A percentile compares a stretch with the other conserved stretches of the same genome.
Evolutionary conservation across 192 early-diverging fungal genomes (phyloP).

Genomic region (Linnemannia elongata): DNA sequence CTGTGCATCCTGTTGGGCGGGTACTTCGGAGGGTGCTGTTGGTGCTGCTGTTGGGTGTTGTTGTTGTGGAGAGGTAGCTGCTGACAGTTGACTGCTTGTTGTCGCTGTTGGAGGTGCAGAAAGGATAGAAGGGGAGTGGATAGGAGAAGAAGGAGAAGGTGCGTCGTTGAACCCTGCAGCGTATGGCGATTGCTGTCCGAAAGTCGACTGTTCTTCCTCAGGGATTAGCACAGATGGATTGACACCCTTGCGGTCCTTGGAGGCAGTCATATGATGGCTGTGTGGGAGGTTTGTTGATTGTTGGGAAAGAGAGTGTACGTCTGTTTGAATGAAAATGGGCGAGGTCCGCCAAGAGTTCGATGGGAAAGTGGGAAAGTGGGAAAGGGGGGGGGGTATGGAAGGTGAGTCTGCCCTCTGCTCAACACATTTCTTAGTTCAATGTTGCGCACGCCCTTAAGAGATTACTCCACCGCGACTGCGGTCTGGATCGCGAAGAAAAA

Average conservation of each 20-base stretch:
- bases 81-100: neutral
- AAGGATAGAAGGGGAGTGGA: neutral
- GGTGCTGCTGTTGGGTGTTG: neutral
- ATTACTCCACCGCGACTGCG: too few species aligned
- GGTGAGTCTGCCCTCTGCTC: too few species aligned
- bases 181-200: conserved; percentile 1
- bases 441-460: too few species aligned
- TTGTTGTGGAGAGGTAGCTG: neutral
- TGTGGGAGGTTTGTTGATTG: neutral
- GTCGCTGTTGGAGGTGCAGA: neutral
- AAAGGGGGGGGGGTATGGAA: too few species aligned
- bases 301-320: neutral
- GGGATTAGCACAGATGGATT: neutral
- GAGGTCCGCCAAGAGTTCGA: neutral
- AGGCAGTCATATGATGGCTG: neutral
- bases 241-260: neutral
- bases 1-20: neutral
- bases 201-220: neutral
- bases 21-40: neutral
- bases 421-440: too few species aligned
- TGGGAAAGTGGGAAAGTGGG: neutral
- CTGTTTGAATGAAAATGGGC: too few species aligned
- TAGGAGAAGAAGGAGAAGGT: neutral
- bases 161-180: neutral
- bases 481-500: too few species aligned